phyloP scores from a whole-genome alignment of 2,329 filamentous ascomycete genomes.

The Aspergillus unguis region DNA sequence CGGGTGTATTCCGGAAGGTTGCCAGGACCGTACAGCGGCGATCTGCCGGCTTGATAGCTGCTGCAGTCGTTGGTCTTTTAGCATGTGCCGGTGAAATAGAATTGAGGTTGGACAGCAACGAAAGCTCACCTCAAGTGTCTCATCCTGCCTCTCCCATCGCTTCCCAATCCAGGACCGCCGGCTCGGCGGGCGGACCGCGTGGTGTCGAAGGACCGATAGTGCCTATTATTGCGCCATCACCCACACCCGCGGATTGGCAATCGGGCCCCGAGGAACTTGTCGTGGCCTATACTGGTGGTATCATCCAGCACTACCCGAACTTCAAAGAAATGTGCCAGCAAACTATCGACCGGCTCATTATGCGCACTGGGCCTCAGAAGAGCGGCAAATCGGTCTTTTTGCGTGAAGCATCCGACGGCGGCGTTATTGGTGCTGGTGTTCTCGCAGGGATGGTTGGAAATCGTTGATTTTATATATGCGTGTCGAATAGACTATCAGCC shows the following conservation, averaged over 20 bases:
- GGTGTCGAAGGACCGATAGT: conserved; percentile 32
- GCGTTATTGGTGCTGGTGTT: conserved; percentile 56
- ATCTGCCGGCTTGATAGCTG: conserved; percentile 70
- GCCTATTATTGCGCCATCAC: conserved; percentile 34
- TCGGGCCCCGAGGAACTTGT: conserved; percentile 60
- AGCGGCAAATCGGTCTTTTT: conserved; percentile 51
- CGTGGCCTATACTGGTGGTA: conserved; percentile 76
- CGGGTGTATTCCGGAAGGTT: conserved; percentile 61
- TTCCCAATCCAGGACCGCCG: conserved; percentile 13
- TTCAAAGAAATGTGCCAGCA: conserved; percentile 67
- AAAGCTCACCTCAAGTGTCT: conserved; percentile 32
- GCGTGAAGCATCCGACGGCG: conserved; percentile 52
- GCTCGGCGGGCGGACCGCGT: conserved; percentile 4
- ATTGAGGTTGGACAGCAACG: conserved; percentile 38
- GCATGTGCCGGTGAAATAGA: conserved; percentile 65
- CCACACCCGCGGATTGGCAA: conserved; percentile 38
- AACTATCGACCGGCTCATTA: conserved; percentile 60
- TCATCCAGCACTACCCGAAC: conserved; percentile 74
- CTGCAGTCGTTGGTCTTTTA: conserved; percentile 67
- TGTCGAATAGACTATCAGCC: too few species aligned
- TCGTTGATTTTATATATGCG: neutral
- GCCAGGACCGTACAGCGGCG: conserved; percentile 68
- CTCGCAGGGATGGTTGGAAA: conserved; percentile 48
- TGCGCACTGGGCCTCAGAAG: conserved; percentile 44
- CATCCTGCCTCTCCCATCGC: conserved; percentile 23